Evolutionary conservation across 2,329 filamentous ascomycete species (phyloP).

Genomic region (Penicillium concentricum): DNA sequence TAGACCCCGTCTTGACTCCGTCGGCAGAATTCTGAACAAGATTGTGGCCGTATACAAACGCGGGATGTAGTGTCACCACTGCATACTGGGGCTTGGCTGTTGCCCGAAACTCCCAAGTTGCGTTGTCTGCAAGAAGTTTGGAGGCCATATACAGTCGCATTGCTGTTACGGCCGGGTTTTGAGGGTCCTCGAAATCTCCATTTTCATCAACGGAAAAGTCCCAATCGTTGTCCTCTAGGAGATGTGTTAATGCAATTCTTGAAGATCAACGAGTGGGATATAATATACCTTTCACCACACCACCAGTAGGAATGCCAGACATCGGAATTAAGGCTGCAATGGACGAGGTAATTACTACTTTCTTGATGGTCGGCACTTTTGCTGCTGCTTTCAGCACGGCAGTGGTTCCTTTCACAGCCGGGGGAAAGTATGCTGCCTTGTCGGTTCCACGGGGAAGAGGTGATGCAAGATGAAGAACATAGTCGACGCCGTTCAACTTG

Average conservation of each 20-base stretch:
- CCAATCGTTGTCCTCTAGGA: slow-evolving; percentile 24
- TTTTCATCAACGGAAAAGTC: slow-evolving; percentile 18
- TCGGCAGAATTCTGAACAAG: slow-evolving; percentile 19
- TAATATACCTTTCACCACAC: slow-evolving; percentile 18
- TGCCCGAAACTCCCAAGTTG: slow-evolving; percentile 20
- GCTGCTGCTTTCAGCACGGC: slow-evolving; percentile 19
- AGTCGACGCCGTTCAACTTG: slow-evolving; percentile 23
- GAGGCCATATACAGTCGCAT: slow-evolving; percentile 26
- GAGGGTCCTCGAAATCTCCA: slow-evolving; percentile 12
- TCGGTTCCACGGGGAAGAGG: slow-evolving; percentile 20
- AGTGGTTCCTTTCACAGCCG: slow-evolving; percentile 23
- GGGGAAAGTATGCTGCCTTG: slow-evolving; percentile 20
- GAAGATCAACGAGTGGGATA: too few relatives aligned
- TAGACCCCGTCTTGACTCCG: slow-evolving; percentile 10
- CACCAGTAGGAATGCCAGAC: slow-evolving; percentile 16
- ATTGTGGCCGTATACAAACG: slow-evolving; percentile 24
- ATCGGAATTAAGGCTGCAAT: slow-evolving; percentile 20
- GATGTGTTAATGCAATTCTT: background rate
- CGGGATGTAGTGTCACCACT: slow-evolving; percentile 25
- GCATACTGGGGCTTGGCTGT: slow-evolving; percentile 17
- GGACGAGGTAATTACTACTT: slow-evolving; percentile 24
- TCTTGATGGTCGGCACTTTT: slow-evolving; percentile 22
- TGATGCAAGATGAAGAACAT: slow-evolving; percentile 27
- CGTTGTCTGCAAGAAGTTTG: slow-evolving; percentile 26
- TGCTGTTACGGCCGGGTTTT: slow-evolving; percentile 9